These are phyloP conservation scores for Polygonum aviculare DNA, from an alignment of 148 eudicot species.

Conservation along the genomic window DNA sequence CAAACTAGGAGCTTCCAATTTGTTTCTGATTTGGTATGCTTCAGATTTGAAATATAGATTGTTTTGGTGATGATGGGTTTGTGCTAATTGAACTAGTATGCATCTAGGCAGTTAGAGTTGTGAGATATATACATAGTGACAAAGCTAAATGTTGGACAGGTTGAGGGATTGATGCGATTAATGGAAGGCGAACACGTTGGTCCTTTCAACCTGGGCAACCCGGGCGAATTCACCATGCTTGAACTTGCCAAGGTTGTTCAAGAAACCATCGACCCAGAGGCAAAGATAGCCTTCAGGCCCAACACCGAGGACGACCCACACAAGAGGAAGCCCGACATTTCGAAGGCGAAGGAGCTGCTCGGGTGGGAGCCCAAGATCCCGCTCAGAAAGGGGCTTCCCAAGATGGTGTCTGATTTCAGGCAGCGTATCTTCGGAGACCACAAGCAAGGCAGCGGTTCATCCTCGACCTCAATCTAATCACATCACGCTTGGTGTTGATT, in stretches of 20 bases:
- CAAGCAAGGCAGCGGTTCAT: neutral
- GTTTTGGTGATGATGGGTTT: no score
- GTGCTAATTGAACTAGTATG: no score
- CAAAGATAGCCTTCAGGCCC: constrained; percentile 77
- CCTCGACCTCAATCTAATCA: constrained; percentile 3
- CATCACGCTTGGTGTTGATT: neutral
- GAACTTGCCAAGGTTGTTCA: constrained; percentile 98
- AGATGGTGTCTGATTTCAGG: constrained; percentile 14
- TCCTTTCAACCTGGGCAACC: constrained; percentile 93
- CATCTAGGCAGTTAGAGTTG: no score
- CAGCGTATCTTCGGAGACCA: constrained; percentile 13
- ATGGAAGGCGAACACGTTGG: constrained; percentile 99
- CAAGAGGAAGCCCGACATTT: constrained; percentile 94
- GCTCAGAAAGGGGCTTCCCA: constrained; percentile 3
- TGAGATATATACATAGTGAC: no score
- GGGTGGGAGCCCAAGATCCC: constrained; percentile 13
- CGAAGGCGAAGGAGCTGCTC: constrained; percentile 73
- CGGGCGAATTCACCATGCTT: constrained; percentile 98
- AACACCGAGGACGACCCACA: constrained; percentile 98
- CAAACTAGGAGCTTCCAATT: constrained; percentile 95
- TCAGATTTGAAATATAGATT: no score
- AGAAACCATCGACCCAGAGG: constrained; percentile 89
- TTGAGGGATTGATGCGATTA: constrained; percentile 89
- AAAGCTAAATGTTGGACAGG: constrained; percentile 26
- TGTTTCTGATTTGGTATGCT: constrained; percentile 83